Evolutionary conservation across 208 protist species (phyloP).

Genomic region (Trypanosoma brucei): DNA sequence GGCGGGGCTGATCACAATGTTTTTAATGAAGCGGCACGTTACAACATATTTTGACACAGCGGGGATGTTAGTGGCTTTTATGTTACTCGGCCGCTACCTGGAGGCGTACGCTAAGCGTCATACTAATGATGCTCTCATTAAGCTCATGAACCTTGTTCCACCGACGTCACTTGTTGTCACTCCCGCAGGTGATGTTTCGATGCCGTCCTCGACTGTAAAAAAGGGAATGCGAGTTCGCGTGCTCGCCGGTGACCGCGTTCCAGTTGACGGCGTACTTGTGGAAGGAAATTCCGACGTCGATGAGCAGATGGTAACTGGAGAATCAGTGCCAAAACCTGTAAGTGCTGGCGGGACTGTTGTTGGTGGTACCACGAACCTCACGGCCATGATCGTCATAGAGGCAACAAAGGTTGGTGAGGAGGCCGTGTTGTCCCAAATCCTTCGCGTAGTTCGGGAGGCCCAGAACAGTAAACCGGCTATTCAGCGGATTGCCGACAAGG

Average conservation of each 20-base stretch:
- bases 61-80: conserved; percentile 92
- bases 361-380: conserved; percentile 79
- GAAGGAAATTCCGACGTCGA: conserved; percentile 85
- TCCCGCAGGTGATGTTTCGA: conserved; percentile 16
- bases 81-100: conserved; percentile 94
- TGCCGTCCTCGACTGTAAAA: conserved; percentile 32
- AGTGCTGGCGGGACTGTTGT: conserved; percentile 47
- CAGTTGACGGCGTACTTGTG: conserved; percentile 89
- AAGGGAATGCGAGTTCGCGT: conserved; percentile 80
- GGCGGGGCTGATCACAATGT: conserved; percentile 33
- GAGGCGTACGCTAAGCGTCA: conserved; percentile 92
- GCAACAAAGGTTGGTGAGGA: conserved; percentile 78
- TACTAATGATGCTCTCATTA: conserved; percentile 84
- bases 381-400: conserved; percentile 48
- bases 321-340: conserved; percentile 78
- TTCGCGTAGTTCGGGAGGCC: conserved; percentile 94
- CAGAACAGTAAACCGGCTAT: conserved; percentile 94
- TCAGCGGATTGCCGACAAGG: conserved; percentile 86
- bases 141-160: conserved; percentile 84
- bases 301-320: conserved; percentile 94
- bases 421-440: conserved; percentile 92
- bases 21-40: conserved; percentile 27
- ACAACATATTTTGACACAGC: conserved; percentile 94
- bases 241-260: conserved; percentile 83
- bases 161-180: conserved; percentile 35